Base-by-base conservation (phyloP, 2,329 filamentous ascomycete genomes). In the Plectosphaerella plurivora region DNA sequence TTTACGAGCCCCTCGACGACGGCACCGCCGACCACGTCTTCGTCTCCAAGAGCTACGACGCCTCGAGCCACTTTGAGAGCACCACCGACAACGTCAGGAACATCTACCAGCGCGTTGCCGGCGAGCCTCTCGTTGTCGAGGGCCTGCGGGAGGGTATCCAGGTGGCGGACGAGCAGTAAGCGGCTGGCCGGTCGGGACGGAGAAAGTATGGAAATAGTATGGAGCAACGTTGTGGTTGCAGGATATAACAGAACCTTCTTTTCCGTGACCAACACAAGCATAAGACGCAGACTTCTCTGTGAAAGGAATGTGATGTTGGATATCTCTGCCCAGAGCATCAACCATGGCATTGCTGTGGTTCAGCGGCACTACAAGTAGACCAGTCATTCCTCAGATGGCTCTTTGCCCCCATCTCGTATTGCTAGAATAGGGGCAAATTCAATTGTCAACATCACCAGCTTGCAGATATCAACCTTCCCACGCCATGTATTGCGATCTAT, bases 11-110 rank as follows among this genome's bases (percentile, higher is more conserved):
- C 20, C 70, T 93, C 47, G 88, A 90, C 65, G 83, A 87, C 65
- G 94, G 94, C 58, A 79, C 76, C 61, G 88, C 86, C 62, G 92
- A 97, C 77, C 92, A 92, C 73, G 87, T 99, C 71, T 99, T 91
- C 77, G 91, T 99, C 69, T 96, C 91, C 65, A 97, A 95, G 85
- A 96, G 91, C 77, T 99, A 99, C 74, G 95, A 99, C 66, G 91
- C 95, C 50, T 95, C 89, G 59, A 96, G 89, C 70, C 94, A 99
- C 79, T 99, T 99, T 66, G 94, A 99, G 83, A 97, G 91, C 36
- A 81, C 77, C 46, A 82, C 80, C 75, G 94, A 97, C 69, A 93
- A 99, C 71, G 92, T 99, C 67, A 88, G 87, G 75, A 90, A 97
- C 69, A 90, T 99, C 63, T 99, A 96, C 78, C 80, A 76, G 61